These are phyloP conservation scores for Celoporthe dispersa DNA, from an alignment of 2,329 filamentous ascomycete genomes.

Conservation along the genomic window DNA sequence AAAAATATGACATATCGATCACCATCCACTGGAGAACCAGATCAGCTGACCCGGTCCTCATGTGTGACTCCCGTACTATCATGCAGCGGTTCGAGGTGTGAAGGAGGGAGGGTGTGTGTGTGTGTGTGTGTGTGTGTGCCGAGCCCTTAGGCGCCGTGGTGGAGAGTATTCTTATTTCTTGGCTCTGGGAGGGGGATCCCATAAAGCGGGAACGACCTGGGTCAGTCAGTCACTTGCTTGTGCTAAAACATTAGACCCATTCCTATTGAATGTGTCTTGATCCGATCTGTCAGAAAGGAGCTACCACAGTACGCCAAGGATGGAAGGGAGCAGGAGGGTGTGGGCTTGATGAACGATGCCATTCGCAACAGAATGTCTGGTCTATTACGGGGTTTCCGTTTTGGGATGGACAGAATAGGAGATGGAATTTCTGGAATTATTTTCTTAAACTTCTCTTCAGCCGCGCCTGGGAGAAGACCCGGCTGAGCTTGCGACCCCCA, in stretches of 20 bases:
- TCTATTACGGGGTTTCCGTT: not conserved
- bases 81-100: constrained; percentile 18
- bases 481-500: constrained; percentile 1
- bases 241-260: not conserved
- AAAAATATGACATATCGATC: not conserved
- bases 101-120: constrained; percentile 2
- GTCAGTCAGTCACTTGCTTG: not conserved
- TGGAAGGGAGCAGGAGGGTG: not conserved
- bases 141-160: constrained; percentile 21
- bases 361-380: constrained; percentile 1
- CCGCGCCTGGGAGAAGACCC: constrained; percentile 16
- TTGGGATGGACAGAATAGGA: constrained; percentile 17
- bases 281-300: not conserved
- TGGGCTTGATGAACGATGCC: constrained; percentile 3
- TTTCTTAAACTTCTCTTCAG: not conserved
- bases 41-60: constrained; percentile 29
- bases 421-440: not conserved
- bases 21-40: not conserved
- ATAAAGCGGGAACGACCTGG: not conserved
- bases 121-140: not conserved
- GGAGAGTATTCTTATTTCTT: constrained; percentile 13
- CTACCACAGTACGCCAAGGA: not conserved
- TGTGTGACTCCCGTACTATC: constrained; percentile 24
- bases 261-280: not conserved
- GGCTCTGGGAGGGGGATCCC: not conserved